These are phyloP conservation scores for Kwoniella botswanensis DNA, from an alignment of 768 basidiomycete species.

Conservation along the genomic window DNA sequence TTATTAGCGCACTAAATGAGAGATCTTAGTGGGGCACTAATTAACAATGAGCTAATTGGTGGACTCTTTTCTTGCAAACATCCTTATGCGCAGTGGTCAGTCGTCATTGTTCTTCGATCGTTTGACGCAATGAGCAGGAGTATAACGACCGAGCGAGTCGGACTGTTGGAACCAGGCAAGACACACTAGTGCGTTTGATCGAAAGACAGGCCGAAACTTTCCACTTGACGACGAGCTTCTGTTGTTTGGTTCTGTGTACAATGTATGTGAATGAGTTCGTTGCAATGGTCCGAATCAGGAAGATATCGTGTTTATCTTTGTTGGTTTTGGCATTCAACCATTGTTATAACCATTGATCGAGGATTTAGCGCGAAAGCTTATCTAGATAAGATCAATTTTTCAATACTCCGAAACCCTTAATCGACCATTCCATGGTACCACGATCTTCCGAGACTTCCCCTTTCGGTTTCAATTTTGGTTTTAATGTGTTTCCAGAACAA, in stretches of 20 bases:
- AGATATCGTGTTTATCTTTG: background rate
- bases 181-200: background rate
- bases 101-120: too few species aligned
- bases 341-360: background rate
- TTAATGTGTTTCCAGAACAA: background rate
- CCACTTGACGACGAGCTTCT: background rate
- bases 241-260: too few species aligned
- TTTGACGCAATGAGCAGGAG: background rate
- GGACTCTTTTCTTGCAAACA: too few species aligned
- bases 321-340: background rate
- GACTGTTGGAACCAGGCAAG: background rate
- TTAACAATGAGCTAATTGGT: background rate
- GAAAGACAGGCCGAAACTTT: background rate
- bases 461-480: constrained; percentile 1
- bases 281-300: background rate
- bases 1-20: background rate
- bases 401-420: constrained; percentile 9
- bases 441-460: background rate
- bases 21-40: background rate
- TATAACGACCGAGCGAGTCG: background rate
- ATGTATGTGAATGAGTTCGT: background rate
- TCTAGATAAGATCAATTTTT: constrained; percentile 4
- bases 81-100: background rate
- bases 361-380: constrained; percentile 1
- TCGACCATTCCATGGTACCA: background rate